Base-by-base conservation (phyloP, 2,329 filamentous ascomycete genomes). In the Chaetomium globosum region DNA sequence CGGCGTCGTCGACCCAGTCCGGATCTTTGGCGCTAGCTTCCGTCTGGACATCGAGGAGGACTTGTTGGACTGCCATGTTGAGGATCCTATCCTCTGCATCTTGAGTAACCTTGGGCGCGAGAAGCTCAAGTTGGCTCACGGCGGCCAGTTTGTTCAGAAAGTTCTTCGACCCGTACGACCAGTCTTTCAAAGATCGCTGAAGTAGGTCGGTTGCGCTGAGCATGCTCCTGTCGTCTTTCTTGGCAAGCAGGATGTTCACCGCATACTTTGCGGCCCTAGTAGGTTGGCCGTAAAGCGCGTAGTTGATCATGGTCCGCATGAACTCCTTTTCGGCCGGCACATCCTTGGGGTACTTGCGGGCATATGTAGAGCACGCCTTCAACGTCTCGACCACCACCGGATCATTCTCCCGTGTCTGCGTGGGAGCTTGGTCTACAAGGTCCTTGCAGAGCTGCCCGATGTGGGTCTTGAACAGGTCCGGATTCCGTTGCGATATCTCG, bases 301-400 rank as follows among this genome's bases (percentile, higher is more conserved):
- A 98, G 71, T 86, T 89, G 67, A 89, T 87, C 75, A 99, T 84
- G 1, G 92, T 89, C 73, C 95, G 88, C 36, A 87, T 82, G 72
- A 98, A 94, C 70, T 90, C 91, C 63, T 89, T 87, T 67, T 96
- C 91, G 65, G 87, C 85, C 0, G 91, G 91, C 61, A 99, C 86
- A 66, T 98, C 93, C 12, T 88, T 83, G 0, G 94, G 89, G 71
- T 96, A 94, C 71, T 89, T 93, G 73, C 89, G 89, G 1, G 93
- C 91, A 75, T 97, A 99, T 1, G 91, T 92, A 10, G 94, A 91
- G 75, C 95, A 97, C 2, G 96, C 94, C 75, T 96, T 97, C 65
- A 99, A 82, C 1, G 94, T 94, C 73, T 97, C 92, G 13, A 95
- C 91, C n/a, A 91, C 89, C 3, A 86, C 83, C 1, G 86, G 77